A percentile compares a stretch with the other conserved stretches of the same genome.
Conservation (phyloP, 2,329 filamentous ascomycete species). For the Sporothrix mexicana region DNA sequence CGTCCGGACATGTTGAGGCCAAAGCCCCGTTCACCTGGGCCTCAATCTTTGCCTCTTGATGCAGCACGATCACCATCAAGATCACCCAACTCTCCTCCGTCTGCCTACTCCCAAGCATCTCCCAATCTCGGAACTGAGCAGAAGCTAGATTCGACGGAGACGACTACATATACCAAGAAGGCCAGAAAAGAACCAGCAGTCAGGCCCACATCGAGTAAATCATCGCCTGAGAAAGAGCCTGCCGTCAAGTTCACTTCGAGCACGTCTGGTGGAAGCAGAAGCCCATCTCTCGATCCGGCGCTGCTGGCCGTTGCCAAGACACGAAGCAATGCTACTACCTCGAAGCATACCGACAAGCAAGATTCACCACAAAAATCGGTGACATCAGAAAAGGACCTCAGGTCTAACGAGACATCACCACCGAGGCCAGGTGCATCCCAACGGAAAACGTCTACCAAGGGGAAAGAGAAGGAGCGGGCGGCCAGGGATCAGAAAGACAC, state of each 20-base stretch:
- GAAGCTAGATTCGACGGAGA: neutral
- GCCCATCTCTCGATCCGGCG: neutral
- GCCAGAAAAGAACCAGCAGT: neutral
- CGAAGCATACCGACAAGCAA: neutral
- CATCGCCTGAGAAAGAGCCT: neutral
- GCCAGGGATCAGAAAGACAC: no score
- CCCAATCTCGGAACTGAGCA: neutral
- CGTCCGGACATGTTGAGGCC: conserved; percentile 16
- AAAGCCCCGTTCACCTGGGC: neutral
- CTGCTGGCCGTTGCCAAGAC: neutral
- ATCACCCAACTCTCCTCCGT: conserved; percentile 1
- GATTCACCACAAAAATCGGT: no score
- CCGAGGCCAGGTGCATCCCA: neutral
- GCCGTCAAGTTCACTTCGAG: neutral
- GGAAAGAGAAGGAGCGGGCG: neutral
- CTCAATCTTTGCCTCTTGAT: no score
- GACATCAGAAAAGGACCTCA: neutral
- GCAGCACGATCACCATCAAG: neutral
- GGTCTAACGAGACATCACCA: neutral
- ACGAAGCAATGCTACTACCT: neutral
- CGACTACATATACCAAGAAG: conserved; percentile 39
- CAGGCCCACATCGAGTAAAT: neutral
- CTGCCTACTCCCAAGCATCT: neutral
- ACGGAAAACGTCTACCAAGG: neutral
- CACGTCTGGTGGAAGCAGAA: neutral